Conservation (phyloP, 2,329 filamentous ascomycete genomes). For the Botrytis galanthina region DNA sequence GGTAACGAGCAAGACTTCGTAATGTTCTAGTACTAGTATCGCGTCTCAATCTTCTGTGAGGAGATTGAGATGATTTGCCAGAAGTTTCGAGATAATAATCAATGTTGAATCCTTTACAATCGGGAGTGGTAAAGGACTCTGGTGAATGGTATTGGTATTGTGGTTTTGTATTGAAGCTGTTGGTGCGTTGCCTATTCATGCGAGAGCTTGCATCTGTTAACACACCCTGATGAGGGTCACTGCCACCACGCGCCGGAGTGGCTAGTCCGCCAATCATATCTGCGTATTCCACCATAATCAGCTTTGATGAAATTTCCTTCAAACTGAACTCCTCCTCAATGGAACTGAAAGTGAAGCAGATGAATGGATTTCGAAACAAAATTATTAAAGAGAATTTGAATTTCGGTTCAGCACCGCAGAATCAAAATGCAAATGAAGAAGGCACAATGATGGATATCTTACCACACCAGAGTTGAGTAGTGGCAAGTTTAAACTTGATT, state of each 20-base stretch:
- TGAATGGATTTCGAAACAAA: neutral
- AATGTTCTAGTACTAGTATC: neutral
- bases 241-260: neutral
- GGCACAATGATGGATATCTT: neutral
- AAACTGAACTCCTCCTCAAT: neutral
- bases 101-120: neutral
- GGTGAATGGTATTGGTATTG: neutral
- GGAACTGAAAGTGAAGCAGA: neutral
- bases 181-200: slow-evolving; percentile 1
- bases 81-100: neutral
- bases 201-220: neutral
- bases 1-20: neutral
- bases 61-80: neutral
- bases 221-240: neutral
- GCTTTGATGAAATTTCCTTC: neutral
- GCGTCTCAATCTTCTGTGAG: neutral
- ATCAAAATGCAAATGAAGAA: neutral
- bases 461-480: neutral
- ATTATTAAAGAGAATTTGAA: neutral
- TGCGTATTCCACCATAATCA: neutral
- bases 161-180: neutral
- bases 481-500: neutral
- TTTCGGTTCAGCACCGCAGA: neutral
- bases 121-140: neutral
- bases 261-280: neutral